These are phyloP conservation scores for Hanseniaspora valbyensis DNA, from an alignment of 805 yeast genomes.

Conservation along the genomic window DNA sequence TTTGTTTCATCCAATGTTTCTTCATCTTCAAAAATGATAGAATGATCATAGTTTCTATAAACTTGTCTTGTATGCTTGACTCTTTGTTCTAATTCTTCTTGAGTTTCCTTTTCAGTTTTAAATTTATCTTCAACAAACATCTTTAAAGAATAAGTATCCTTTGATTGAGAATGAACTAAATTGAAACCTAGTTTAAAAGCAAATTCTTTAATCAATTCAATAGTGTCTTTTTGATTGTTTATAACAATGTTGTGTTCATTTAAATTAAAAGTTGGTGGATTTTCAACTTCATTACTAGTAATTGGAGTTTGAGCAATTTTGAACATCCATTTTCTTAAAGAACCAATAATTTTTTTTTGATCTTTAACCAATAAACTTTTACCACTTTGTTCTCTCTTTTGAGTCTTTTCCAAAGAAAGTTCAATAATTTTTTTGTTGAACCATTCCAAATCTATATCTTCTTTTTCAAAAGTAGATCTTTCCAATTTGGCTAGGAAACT, in stretches of 20 bases:
- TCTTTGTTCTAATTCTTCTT: conserved; percentile 51
- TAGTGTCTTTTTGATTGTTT: conserved; percentile 35
- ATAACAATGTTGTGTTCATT: conserved; percentile 25
- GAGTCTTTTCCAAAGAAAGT: conserved; percentile 61
- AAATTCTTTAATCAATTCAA: conserved; percentile 51
- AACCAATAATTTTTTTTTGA: conserved; percentile 63
- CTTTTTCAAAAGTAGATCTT: conserved; percentile 71
- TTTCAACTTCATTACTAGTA: conserved; percentile 20
- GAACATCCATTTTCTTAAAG: conserved; percentile 38
- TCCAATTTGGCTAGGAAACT: conserved; percentile 69
- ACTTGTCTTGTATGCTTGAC: conserved; percentile 40
- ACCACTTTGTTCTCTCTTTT: conserved; percentile 54
- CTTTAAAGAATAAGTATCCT: conserved; percentile 46
- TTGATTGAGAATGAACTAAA: conserved; percentile 50
- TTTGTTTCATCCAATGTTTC: conserved; percentile 39
- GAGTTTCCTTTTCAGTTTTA: conserved; percentile 43
- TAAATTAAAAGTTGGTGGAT: conserved; percentile 37
- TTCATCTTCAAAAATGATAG: conserved; percentile 49
- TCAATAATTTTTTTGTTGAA: conserved; percentile 75
- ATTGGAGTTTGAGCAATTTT: conserved; percentile 25
- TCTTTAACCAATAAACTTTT: conserved; percentile 54
- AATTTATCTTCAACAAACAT: conserved; percentile 45
- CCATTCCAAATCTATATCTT: conserved; percentile 81
- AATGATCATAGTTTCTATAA: conserved; percentile 54
- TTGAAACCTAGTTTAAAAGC: conserved; percentile 58